Evolutionary conservation across 2,329 filamentous ascomycete genomes (phyloP).

Genomic region (Monosporascus sp.): DNA sequence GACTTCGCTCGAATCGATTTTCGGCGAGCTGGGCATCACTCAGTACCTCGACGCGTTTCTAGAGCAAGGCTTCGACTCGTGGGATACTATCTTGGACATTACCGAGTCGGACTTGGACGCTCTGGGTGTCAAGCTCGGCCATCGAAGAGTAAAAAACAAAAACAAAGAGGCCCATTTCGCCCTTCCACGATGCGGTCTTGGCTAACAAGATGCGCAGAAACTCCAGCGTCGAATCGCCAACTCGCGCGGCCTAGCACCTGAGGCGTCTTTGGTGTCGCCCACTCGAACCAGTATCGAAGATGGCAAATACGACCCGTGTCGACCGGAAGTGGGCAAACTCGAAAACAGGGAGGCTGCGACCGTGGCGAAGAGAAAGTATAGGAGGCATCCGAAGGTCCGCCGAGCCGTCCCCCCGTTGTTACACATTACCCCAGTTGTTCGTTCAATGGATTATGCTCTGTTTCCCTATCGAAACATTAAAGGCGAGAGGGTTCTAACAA

Average conservation of each 20-base stretch:
- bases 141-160: constrained; percentile 63
- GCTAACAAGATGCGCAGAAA: constrained; percentile 48
- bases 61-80: constrained; percentile 78
- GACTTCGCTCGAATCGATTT: constrained; percentile 59
- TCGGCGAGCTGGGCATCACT: constrained; percentile 71
- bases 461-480: neutral
- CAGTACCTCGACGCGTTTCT: constrained; percentile 71
- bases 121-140: constrained; percentile 73
- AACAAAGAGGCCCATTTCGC: neutral
- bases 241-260: constrained; percentile 57
- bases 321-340: constrained; percentile 37
- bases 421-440: neutral
- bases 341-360: constrained; percentile 41
- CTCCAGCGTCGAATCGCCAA: constrained; percentile 80
- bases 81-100: constrained; percentile 79
- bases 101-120: constrained; percentile 79
- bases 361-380: constrained; percentile 66
- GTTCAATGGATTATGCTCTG: neutral
- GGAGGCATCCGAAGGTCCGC: constrained; percentile 69
- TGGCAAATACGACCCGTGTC: constrained; percentile 48
- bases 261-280: constrained; percentile 45
- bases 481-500: constrained; percentile 5
- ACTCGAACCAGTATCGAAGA: constrained; percentile 50
- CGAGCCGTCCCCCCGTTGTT: neutral
- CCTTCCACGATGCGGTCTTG: neutral